Evolutionary conservation across 192 early-diverging fungal genomes (phyloP), one percentile per base, ranked within the genome.

Genomic region (Coemansia umbellata): DNA sequence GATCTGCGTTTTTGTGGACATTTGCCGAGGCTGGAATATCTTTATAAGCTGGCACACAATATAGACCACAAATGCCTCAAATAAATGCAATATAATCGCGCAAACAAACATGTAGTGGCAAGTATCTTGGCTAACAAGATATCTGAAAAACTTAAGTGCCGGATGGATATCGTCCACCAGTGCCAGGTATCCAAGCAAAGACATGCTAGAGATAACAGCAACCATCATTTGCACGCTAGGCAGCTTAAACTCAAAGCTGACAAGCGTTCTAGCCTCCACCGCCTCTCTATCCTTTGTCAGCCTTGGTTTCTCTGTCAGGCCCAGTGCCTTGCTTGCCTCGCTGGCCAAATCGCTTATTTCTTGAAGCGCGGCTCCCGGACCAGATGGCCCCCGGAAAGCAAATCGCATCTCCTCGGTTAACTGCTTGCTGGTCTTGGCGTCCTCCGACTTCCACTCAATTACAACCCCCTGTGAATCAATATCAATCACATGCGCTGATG

Each of bases 1-100:
- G 13, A 73, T 22, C 58, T 73, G 70, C 22, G 22, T 53, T 2
- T 11, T 26, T 2, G 63, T 58, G 10, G 36, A 27, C 70, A 73
- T 73, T 9, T 73, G 70, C 28, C 50, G 56, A 5, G 70, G 70
- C 58, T 73, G 69, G 63, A 73, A 62, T 15, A 49, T 57, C 50
- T 66, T 66, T 41, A 73, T 57, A 21, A 73, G 55, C 53, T 73
- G 54, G 35, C 69, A 73, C 26, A 66, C 50, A 2, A 54, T 57
- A 28, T 37, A 73, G 10, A 44, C 45, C 1, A 44, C 44, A 8
- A 40, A 30, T 0, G 63, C 62, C 39, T 73, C 69, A 3, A 73
- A 6, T 14, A 50, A 11, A 35, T 73, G 69, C 2, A 61, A 2
- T 0, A 37, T 28, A 6, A 43, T 11, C 13, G 49, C 58, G 3